Percentiles rank a stretch among this genome's conserved stretches.
Conservation (phyloP, 345 rosid species). For the Hibiscus tridactylites region DNA sequence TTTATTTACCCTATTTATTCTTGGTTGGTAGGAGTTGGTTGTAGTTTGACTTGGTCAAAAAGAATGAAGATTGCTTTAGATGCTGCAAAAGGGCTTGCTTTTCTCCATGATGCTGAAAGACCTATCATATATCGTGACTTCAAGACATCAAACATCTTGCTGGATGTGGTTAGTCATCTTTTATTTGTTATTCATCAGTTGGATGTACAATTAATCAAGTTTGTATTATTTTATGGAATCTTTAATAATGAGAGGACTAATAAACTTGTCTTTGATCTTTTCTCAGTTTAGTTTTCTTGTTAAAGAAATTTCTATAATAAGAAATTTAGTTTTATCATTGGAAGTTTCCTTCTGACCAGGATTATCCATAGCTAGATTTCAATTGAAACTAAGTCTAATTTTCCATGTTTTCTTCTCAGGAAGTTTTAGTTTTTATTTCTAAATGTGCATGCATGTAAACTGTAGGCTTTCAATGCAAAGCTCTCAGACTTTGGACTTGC, state of each 20-base stretch:
- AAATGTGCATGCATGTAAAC: conserved; percentile 16
- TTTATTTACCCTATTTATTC: conserved; percentile 13
- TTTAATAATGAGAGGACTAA: not conserved
- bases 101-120: conserved; percentile 89
- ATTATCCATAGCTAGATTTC: not conserved
- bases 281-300: not conserved
- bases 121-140: conserved; percentile 94
- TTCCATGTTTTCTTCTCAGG: not conserved
- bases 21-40: conserved; percentile 67
- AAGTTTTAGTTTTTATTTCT: conserved; percentile 15
- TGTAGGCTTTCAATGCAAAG: conserved; percentile 80
- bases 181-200: not conserved
- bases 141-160: conserved; percentile 93
- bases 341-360: not conserved
- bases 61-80: conserved; percentile 90
- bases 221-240: not conserved
- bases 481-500: conserved; percentile 98
- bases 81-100: conserved; percentile 92
- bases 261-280: not conserved
- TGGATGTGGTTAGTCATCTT: conserved; percentile 53
- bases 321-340: not conserved
- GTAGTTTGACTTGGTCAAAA: conserved; percentile 84
- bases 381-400: not conserved
- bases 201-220: not conserved
- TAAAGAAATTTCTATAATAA: not conserved